Percentiles rank a stretch among this genome's conserved stretches.
phyloP scores from a whole-genome alignment of 2,329 filamentous ascomycete genomes.

The Talaromyces verruculosus region DNA sequence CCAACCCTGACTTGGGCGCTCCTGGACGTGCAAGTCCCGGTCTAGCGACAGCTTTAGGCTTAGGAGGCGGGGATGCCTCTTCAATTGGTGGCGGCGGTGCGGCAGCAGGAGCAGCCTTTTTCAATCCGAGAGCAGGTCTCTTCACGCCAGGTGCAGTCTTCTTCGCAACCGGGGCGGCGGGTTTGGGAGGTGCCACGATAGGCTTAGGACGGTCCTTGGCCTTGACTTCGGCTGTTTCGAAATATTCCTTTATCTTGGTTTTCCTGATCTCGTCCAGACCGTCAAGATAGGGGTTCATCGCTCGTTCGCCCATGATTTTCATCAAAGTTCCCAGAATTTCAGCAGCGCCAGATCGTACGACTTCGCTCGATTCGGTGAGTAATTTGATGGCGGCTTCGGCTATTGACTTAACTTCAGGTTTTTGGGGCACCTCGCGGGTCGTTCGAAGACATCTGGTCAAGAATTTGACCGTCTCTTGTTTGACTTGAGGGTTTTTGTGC shows the following conservation, averaged over 20 bases:
- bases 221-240: constrained; percentile 77
- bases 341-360: constrained; percentile 80
- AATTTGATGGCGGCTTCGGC: constrained; percentile 89
- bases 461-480: constrained; percentile 92
- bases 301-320: constrained; percentile 97
- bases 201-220: constrained; percentile 91
- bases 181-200: constrained; percentile 59
- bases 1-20: constrained; percentile 41
- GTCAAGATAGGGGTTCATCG: constrained; percentile 90
- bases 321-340: constrained; percentile 92
- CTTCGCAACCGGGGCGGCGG: constrained; percentile 53
- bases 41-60: constrained; percentile 43
- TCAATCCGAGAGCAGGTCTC: constrained; percentile 46
- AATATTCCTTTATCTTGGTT: constrained; percentile 91
- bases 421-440: constrained; percentile 78
- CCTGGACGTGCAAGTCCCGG: constrained; percentile 49
- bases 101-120: constrained; percentile 41
- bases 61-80: constrained; percentile 52
- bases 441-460: constrained; percentile 82
- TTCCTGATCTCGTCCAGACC: constrained; percentile 94
- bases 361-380: constrained; percentile 83
- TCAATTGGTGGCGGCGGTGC: constrained; percentile 57
- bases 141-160: constrained; percentile 52
- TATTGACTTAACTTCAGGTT: constrained; percentile 78
- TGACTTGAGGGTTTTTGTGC: constrained; percentile 97